Conservation (phyloP, 179 eudicot genomes). For the Camellia oleifera region DNA sequence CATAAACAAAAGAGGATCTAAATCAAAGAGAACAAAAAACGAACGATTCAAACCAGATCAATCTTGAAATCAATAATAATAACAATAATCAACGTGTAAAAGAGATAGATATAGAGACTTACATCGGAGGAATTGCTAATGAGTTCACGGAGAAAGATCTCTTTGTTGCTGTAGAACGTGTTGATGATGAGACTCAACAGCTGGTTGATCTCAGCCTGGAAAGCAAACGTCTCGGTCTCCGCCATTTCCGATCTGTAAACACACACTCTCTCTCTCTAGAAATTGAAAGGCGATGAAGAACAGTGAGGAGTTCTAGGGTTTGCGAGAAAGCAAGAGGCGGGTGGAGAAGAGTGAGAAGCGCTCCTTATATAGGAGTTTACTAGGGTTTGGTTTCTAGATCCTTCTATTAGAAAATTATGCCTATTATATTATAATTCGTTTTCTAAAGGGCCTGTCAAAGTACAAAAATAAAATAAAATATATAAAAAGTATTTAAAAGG, state of each 20-base stretch:
- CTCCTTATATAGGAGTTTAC: neutral
- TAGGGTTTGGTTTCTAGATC: conserved; percentile 38
- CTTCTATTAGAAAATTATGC: conserved; percentile 13
- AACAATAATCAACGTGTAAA: neutral
- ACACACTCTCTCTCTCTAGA: neutral
- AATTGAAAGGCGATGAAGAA: neutral
- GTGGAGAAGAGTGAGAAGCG: neutral
- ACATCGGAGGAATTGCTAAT: conserved; percentile 40
- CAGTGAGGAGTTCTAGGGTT: neutral
- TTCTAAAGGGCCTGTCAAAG: too few species aligned
- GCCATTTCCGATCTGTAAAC: conserved; percentile 17
- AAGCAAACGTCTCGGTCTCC: conserved; percentile 46
- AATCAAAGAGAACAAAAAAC: neutral
- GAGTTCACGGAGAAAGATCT: conserved; percentile 42
- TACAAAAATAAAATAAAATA: too few species aligned
- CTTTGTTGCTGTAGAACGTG: conserved; percentile 75
- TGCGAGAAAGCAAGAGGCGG: neutral
- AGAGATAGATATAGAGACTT: neutral
- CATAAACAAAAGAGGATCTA: neutral
- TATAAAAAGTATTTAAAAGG: too few species aligned
- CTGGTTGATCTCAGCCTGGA: conserved; percentile 81
- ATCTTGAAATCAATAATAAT: neutral
- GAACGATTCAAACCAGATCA: neutral
- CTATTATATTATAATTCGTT: too few species aligned
- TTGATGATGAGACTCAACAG: conserved; percentile 65